Evolutionary conservation across 441 rosid species (phyloP).

Genomic region (Jatropha podagrica): DNA sequence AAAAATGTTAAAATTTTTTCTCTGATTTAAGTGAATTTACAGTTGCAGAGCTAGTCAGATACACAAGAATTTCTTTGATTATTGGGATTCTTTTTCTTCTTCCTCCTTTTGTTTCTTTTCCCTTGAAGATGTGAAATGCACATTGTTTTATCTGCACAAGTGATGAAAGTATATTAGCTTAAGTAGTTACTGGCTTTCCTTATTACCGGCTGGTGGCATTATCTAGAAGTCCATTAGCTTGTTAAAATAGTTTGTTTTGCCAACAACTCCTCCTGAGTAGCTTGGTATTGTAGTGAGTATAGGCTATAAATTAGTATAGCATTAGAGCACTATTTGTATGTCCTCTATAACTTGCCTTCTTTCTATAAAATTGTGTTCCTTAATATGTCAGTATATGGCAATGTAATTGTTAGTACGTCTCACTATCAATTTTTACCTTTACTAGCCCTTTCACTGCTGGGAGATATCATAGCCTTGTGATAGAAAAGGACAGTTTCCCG

Average conservation of each 20-base stretch:
- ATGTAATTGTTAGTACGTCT: not conserved
- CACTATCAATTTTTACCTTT: constrained; percentile 5
- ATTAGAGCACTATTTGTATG: not conserved
- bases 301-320: not conserved
- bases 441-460: constrained; percentile 89
- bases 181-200: not conserved
- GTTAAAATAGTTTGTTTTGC: not conserved
- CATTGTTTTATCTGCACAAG: not conserved
- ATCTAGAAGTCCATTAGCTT: not conserved
- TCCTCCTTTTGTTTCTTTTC: not conserved
- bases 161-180: not conserved
- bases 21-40: not conserved
- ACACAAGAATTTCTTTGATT: too few relatives aligned
- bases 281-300: not conserved
- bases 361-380: not conserved
- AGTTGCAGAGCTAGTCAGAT: not conserved
- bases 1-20: not conserved
- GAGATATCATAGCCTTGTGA: constrained; percentile 90
- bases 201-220: not conserved
- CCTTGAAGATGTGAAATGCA: not conserved
- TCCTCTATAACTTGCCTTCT: not conserved
- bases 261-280: not conserved
- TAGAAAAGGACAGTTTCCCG: constrained; percentile 78
- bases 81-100: too few relatives aligned
- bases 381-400: not conserved